phyloP scores from a whole-genome alignment of 495 filamentous ascomycete genomes.

The Geopyxis carbonaria region DNA sequence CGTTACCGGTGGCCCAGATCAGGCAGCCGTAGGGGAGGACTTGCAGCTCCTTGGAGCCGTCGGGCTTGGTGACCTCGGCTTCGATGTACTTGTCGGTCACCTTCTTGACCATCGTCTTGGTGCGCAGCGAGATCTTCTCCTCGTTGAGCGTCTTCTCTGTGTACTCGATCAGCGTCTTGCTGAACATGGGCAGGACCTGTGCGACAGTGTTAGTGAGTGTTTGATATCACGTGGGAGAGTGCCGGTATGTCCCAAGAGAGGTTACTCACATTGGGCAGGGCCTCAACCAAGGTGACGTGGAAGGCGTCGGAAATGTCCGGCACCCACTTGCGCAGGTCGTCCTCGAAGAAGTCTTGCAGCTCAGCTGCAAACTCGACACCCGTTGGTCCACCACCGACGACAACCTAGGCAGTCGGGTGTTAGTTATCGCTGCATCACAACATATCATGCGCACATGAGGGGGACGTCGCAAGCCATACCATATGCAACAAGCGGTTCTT shows the following conservation, averaged over 20 bases:
- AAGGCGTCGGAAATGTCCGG: conserved; percentile 88
- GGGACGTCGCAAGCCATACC: conserved; percentile 29
- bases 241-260: neutral
- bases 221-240: conserved; percentile 4
- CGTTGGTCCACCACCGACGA: conserved; percentile 93
- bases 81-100: conserved; percentile 91
- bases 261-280: conserved; percentile 62
- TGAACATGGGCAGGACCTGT: conserved; percentile 83
- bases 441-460: neutral
- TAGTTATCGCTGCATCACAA: neutral
- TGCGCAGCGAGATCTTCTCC: conserved; percentile 87
- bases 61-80: conserved; percentile 69
- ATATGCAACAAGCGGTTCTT: conserved; percentile 90
- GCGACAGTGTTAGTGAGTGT: neutral
- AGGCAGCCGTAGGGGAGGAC: conserved; percentile 86
- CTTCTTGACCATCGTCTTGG: conserved; percentile 98
- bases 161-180: conserved; percentile 97
- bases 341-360: conserved; percentile 94
- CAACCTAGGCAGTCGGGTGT: conserved; percentile 31
- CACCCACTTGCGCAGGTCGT: conserved; percentile 94
- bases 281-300: conserved; percentile 92
- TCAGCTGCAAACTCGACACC: conserved; percentile 98
- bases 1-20: conserved; percentile 97
- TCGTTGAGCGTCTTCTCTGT: conserved; percentile 98
- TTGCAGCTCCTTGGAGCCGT: conserved; percentile 65